Evolutionary conservation across 352 stramenopile genomes (phyloP), one percentile per base, ranked within the genome.

Genomic region (Halophytophthora batemanensis): DNA sequence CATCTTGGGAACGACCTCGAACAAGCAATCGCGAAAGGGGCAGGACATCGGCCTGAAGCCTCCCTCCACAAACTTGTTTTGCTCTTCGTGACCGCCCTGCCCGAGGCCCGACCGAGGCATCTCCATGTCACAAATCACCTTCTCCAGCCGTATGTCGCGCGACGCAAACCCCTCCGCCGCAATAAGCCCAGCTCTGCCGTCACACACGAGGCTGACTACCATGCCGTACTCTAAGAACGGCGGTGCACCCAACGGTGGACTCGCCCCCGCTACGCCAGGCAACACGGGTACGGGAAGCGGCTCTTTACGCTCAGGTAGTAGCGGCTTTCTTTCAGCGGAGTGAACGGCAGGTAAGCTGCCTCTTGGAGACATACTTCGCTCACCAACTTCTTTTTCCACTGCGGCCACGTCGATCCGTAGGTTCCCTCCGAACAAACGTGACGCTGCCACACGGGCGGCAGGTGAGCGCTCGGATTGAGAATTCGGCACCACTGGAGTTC

Each of bases 1-100:
- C 79, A 88, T 87, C 42, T 86, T 86, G 2, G 79, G 79, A 8
- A 90, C 66, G 19, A 90, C 56, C 44, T 87, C 77, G 29, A 90
- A 90, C 44, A 88, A 47, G 18, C 80, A 88, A 47, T 90, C 77
- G 23, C 69, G 70, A 49, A 77, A 87, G 14, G 77, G 61, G 45
- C 80, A 85, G 38, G 49, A 52, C n/a, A 83, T 45, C 19, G 81
- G 50, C 6, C 69, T 55, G 22, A 77, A 65, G 2, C 64, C 58
- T 41, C 68, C 59, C 7, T 73, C 56, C 1, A 58, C 57, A 53
- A 77, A 75, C 33, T 69, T 43, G 21, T 64, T 62, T 13, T 61
- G 63, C 37, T 83, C 73, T 13, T 83, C 74, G 14, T 57, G 57
- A 0, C 74, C 65, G 12, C 74, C 69, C 11, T 85, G 44, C 3